Conservation (phyloP, 495 filamentous ascomycete genomes). For the Aspergillus nidulans region DNA sequence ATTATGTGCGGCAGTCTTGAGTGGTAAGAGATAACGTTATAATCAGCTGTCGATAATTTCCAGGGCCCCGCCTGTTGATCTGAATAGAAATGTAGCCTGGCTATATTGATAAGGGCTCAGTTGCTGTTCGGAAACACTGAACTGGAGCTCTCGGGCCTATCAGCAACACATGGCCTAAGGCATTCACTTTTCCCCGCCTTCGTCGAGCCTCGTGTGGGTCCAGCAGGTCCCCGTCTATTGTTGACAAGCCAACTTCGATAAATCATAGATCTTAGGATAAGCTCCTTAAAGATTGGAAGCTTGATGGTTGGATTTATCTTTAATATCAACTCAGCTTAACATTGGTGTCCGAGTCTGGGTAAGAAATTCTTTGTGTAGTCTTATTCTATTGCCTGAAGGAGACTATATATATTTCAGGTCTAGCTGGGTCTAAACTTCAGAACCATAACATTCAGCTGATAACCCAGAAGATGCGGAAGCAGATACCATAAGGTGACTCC, state of each 20-base stretch:
- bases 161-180: neutral
- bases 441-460: neutral
- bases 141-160: neutral
- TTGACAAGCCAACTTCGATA: neutral
- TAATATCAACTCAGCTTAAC: too few species aligned
- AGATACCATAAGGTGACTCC: neutral
- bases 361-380: neutral
- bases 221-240: neutral
- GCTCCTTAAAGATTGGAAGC: neutral
- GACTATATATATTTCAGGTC: neutral
- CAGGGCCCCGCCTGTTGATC: neutral
- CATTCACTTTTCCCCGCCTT: neutral
- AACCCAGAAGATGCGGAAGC: neutral
- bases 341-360: too few species aligned
- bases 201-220: neutral
- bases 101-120: neutral
- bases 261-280: neutral
- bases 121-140: neutral
- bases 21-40: neutral
- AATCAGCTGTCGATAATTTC: neutral
- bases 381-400: too few species aligned
- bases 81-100: neutral
- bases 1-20: slow-evolving; percentile 38
- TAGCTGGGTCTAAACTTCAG: neutral
- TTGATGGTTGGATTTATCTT: neutral